phyloP scores from a whole-genome alignment of 768 basidiomycete species.

The Pholiota molesta region DNA sequence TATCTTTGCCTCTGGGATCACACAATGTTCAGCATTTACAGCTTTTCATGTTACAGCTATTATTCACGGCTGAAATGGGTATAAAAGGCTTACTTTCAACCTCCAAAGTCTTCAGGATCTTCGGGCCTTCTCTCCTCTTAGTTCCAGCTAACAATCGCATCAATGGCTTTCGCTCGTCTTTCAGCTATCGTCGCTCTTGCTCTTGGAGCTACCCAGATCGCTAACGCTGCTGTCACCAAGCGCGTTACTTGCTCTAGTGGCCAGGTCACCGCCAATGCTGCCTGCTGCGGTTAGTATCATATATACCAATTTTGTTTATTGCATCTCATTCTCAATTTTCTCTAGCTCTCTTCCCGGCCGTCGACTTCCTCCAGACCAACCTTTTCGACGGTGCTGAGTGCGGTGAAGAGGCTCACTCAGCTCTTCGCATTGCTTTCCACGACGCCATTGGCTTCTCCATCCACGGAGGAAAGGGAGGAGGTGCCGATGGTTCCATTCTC shows the following conservation, averaged over 20 bases:
- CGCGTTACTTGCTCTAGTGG: conserved; percentile 28
- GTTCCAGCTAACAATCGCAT: neutral
- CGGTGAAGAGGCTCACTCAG: conserved; percentile 32
- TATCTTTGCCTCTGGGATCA: conserved; percentile 7
- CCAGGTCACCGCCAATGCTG: conserved; percentile 27
- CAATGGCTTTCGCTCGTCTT: conserved; percentile 26
- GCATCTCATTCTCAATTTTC: neutral
- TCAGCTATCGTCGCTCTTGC: conserved; percentile 21
- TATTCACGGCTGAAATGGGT: conserved; percentile 2
- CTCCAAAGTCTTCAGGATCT: conserved; percentile 16
- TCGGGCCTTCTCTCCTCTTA: conserved; percentile 14
- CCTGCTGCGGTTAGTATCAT: conserved; percentile 24
- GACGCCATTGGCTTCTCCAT: conserved; percentile 25
- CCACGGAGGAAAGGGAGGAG: conserved; percentile 25
- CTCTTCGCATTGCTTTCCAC: conserved; percentile 27
- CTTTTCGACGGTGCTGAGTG: conserved; percentile 38
- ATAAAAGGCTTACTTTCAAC: conserved; percentile 16
- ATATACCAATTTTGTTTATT: neutral
- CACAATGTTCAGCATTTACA: neutral
- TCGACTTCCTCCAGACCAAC: conserved; percentile 32
- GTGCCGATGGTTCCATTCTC: conserved; percentile 13
- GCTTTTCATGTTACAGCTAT: neutral
- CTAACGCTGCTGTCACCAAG: conserved; percentile 23
- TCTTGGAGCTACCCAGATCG: conserved; percentile 16
- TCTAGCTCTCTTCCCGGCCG: conserved; percentile 23